Conservation (phyloP, 2,329 filamentous ascomycete genomes). For the Tolypocladium sp. region DNA sequence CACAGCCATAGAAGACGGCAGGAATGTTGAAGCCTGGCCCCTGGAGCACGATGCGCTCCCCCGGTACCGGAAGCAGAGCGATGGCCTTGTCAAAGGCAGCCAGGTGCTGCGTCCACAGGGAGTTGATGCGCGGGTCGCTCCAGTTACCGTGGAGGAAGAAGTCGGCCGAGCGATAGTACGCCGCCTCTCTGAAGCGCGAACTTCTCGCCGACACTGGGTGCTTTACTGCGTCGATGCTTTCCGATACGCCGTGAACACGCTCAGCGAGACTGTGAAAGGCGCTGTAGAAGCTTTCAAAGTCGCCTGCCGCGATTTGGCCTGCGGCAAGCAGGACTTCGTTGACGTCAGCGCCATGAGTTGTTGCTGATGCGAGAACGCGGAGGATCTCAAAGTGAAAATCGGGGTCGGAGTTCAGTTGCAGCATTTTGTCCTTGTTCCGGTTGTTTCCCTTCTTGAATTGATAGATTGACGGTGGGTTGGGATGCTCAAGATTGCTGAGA, state of each 20-base stretch:
- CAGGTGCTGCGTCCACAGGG: constrained; percentile 24
- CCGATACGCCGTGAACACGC: constrained; percentile 9
- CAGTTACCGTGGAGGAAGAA: constrained; percentile 32
- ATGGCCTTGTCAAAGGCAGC: constrained; percentile 28
- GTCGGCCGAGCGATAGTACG: constrained; percentile 31
- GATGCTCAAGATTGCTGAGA: neutral
- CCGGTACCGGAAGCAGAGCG: constrained; percentile 22
- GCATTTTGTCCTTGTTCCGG: constrained; percentile 1
- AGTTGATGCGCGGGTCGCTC: constrained; percentile 28
- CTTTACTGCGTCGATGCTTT: constrained; percentile 8
- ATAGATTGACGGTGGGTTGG: neutral
- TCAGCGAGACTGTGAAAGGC: constrained; percentile 14
- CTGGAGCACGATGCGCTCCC: constrained; percentile 22
- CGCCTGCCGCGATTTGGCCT: constrained; percentile 12
- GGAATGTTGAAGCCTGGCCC: constrained; percentile 22
- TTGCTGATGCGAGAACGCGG: constrained; percentile 7
- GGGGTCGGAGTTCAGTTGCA: constrained; percentile 9
- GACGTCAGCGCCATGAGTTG: constrained; percentile 10
- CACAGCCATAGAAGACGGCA: constrained; percentile 22
- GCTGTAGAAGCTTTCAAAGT: constrained; percentile 14
- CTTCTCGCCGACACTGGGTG: constrained; percentile 15
- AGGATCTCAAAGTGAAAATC: constrained; percentile 15
- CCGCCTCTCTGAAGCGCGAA: constrained; percentile 25
- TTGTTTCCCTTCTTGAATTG: neutral
- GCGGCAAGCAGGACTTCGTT: constrained; percentile 22